Evolutionary conservation across 1,284 basidiomycete genomes (phyloP).

Genomic region (Ceratobasidium sp.): DNA sequence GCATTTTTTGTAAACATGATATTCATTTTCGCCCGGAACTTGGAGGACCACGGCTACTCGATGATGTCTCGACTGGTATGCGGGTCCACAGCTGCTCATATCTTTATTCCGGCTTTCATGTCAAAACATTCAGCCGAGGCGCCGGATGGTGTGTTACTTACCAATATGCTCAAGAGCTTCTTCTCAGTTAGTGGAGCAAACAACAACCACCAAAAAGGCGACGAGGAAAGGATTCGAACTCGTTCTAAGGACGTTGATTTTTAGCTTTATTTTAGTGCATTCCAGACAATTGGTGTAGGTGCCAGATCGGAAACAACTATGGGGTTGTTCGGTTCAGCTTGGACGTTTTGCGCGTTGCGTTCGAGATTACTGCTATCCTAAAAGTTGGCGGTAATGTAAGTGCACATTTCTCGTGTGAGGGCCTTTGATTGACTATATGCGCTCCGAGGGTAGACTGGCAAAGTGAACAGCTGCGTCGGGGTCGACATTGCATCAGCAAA

Average conservation of each 20-base stretch:
- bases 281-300: constrained; percentile 46
- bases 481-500: constrained; percentile 5
- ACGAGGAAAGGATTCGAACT: constrained; percentile 2
- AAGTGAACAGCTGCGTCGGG: constrained; percentile 18
- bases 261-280: background rate
- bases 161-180: constrained; percentile 12
- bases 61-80: too few relatives aligned
- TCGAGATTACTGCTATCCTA: background rate
- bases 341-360: background rate
- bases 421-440: background rate
- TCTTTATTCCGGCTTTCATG: constrained; percentile 7
- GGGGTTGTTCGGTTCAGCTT: background rate
- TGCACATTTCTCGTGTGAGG: too few relatives aligned
- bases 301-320: constrained; percentile 43
- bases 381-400: constrained; percentile 22
- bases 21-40: too few relatives aligned
- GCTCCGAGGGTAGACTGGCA: constrained; percentile 26
- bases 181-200: constrained; percentile 8
- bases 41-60: too few relatives aligned
- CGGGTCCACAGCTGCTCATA: constrained; percentile 13
- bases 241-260: background rate
- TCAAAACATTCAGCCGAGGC: constrained; percentile 22
- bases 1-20: too few relatives aligned
- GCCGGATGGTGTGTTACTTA: constrained; percentile 4
- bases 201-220: constrained; percentile 3